Evolutionary conservation across 2,329 filamentous ascomycete genomes (phyloP), one percentile per base, ranked within the genome.

Genomic region (Colletotrichum melonis): DNA sequence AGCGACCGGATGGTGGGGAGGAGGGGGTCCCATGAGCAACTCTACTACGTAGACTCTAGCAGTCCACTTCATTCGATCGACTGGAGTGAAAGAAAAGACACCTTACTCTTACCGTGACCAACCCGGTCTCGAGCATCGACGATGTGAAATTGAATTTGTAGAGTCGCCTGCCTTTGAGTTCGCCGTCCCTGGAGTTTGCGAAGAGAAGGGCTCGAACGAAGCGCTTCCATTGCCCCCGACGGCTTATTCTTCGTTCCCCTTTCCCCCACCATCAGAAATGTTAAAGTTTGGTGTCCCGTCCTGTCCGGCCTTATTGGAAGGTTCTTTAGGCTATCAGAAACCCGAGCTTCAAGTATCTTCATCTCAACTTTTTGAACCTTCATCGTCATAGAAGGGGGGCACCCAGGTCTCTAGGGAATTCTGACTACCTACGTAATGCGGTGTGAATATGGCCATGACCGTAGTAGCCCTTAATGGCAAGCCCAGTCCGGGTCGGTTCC

Each of bases 151-250:
- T 73, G 67, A 42, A 70, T 65, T 73, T 49, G n/a, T 24, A 38
- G 52, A 73, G 56, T 73, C 62, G 30, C 46, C 67, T 73, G 67
- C 67, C 71, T 73, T 70, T 73, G 62, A 73, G 71, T 73, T 73
- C 66, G 26, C 52, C 22, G 54, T 65, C 70, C 59, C 70, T 65
- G 70, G 66, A 64, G 70, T 63, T 57, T 64, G 38, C 14, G 38
- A 68, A n/a, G 42, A 5, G 19, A 42, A 32, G 58, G 16, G 69
- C 69, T 59, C 66, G 57, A 63, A 26, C 57, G 59, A 66, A 60
- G 26, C 38, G 19, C n/a, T 49, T 49, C 42, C 6, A n/a, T n/a
- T 49, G 42, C 19, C 42, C 19, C 42, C 42, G 42, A 49, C 42
- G 19, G 9, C 24, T 24, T 28, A 19, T 11, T 5, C 16, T 55